Base-by-base conservation (phyloP, 2,329 filamentous ascomycete genomes). In the Penicillium polonicum region DNA sequence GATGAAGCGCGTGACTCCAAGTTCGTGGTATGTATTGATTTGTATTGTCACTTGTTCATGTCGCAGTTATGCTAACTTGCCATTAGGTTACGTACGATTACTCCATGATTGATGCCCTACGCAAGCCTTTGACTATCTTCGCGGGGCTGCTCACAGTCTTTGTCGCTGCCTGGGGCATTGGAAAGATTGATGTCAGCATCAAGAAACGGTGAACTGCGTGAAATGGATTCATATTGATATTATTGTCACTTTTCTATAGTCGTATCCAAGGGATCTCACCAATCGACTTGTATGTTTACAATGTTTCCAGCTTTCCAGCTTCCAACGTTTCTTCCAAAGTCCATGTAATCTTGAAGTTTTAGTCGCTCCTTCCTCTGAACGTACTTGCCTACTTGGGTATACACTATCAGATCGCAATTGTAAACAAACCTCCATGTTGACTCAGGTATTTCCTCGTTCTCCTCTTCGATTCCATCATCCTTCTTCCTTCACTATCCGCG, bases 1-100 rank as follows among this genome's bases (percentile, higher is more conserved):
- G 94, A 99, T 67, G 94, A 97, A 65, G 85, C 92, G 70, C 85
- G 92, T 53, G 91, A 92, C 69, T 87, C 90, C 33, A 87, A 94
- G 63, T 76, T 97, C 23, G 80, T 96, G 66, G 89, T 82, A 73
- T 52, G 59, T 59, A 44, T 39, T 41, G 36, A 17, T 43, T 41
- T 33, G 9, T 27, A 27, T 21, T 49, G 25, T 21, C 35, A 45
- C 9, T 55, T 50, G 19, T 41, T 31, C n/a, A 41, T 56, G 4
- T 52, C 27, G 29, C 25, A 48, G 9, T 21, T 12, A 39, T 56
- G 48, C 60, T 59, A 36, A 61, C 19, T 25, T 52, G 31, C 27
- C 4, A 23, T 3, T 53, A 82, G 77, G 72, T 97, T 52, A 88
- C 89, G 2, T 99, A 99, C 75, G 90, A 96, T 62, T 91, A 94